A percentile compares a stretch with the other conserved stretches of the same genome.
Evolutionary conservation across 106 monocot species (phyloP).

Genomic region (Phalaenopsis aphrodite): DNA sequence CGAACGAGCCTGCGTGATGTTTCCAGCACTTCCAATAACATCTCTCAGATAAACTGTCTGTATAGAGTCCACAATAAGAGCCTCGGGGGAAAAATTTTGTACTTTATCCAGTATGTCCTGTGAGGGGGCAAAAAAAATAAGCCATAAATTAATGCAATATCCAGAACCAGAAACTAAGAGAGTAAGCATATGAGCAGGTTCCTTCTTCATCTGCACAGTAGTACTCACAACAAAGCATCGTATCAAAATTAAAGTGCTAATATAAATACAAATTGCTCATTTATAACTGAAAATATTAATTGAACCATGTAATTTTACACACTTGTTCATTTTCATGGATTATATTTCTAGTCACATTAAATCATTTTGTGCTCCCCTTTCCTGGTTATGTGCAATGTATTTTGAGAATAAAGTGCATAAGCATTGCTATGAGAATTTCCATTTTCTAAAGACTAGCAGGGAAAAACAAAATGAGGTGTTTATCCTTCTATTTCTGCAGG

Average conservation of each 20-base stretch:
- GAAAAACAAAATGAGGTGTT: no score
- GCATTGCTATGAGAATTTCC: no score
- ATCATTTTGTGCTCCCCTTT: no score
- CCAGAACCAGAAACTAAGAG: not conserved
- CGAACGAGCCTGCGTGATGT: constrained; percentile 59
- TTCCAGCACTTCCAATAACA: constrained; percentile 87
- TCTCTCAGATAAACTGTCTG: constrained; percentile 86
- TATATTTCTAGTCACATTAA: no score
- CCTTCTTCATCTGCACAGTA: not conserved
- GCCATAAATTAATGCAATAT: constrained; percentile 3
- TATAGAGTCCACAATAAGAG: constrained; percentile 92
- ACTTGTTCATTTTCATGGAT: no score
- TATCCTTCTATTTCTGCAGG: no score
- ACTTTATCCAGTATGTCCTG: constrained; percentile 93
- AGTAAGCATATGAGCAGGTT: not conserved
- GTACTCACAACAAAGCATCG: not conserved
- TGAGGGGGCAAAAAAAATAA: constrained; percentile 6
- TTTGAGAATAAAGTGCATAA: no score
- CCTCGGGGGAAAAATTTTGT: constrained; percentile 46
- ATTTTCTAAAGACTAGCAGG: no score
- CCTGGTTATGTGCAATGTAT: no score
- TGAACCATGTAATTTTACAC: no score
- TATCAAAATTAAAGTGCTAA: not conserved
- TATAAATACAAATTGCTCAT: no score
- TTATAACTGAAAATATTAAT: no score